Evolutionary conservation across 2,329 filamentous ascomycete genomes (phyloP).

Genomic region (Huntiella decipiens): DNA sequence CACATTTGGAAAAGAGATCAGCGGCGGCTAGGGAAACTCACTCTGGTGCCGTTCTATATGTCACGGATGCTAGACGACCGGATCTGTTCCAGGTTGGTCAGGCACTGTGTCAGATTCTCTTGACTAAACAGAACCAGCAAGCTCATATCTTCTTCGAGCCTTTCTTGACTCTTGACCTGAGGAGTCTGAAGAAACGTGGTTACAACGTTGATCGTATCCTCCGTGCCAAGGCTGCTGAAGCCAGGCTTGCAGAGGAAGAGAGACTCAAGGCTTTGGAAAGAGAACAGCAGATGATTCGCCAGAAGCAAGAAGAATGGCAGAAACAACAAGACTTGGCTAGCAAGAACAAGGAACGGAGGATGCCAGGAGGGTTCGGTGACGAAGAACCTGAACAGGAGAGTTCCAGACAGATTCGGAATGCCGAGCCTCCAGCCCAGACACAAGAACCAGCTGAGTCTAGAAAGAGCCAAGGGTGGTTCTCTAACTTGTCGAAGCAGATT

Average conservation of each 20-base stretch:
- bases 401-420: neutral
- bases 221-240: slow-evolving; percentile 70
- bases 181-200: slow-evolving; percentile 65
- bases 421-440: slow-evolving; percentile 17
- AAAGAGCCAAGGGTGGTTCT: slow-evolving; percentile 43
- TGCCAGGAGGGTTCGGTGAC: slow-evolving; percentile 10
- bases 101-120: slow-evolving; percentile 61
- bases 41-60: slow-evolving; percentile 49
- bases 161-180: slow-evolving; percentile 67
- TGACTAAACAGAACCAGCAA: slow-evolving; percentile 69
- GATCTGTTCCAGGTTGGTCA: slow-evolving; percentile 89
- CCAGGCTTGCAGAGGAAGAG: slow-evolving; percentile 68
- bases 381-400: neutral
- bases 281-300: slow-evolving; percentile 49
- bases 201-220: slow-evolving; percentile 96
- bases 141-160: slow-evolving; percentile 83
- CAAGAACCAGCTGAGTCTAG: slow-evolving; percentile 15
- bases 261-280: slow-evolving; percentile 54
- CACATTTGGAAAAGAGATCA: slow-evolving; percentile 55
- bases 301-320: slow-evolving; percentile 28
- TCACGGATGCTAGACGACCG: slow-evolving; percentile 46
- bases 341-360: slow-evolving; percentile 14
- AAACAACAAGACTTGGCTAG: slow-evolving; percentile 19
- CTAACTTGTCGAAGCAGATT: slow-evolving; percentile 45
- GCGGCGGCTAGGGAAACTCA: slow-evolving; percentile 42